Base-by-base conservation (phyloP, 805 yeast species). In the Nakazawaea pomicola region DNA sequence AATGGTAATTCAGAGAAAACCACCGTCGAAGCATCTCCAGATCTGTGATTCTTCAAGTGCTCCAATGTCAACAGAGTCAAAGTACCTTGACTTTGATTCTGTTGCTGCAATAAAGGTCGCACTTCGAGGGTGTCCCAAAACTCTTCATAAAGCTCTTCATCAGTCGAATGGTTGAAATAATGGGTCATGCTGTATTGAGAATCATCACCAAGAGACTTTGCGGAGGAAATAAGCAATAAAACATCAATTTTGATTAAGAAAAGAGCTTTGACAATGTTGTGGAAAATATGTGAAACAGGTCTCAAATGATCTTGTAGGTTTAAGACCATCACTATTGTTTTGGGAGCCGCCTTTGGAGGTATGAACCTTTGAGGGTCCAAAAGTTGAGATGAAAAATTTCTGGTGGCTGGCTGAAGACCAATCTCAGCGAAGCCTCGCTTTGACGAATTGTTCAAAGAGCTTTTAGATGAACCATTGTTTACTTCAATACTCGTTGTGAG, bases 231-330 rank as follows among this genome's bases (percentile, higher is more conserved):
- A 7, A 41, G 19, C 11, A 35, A 29, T 9, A 43, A 39, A 2
- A 62, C 42, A 20, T 57, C 56, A 17, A 61, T 57, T 24, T 51
- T 51, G 30, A 62, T 55, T 33, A 62, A 33, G 15, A 53, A 33
- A 6, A 62, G 38, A 36, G 61, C 53, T 33, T 45, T 50, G 6
- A 60, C 41, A 1, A 61, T 59, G 34, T 62, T 62, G 29, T 55
- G 54, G 11, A 60, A 40, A 5, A 59, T 41, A 5, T 50, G 28
- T 16, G 47, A 19, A 1, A 64, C 55, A 14, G 44, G 42, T 1
- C 46, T 32, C 8, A 53, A 49, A 1, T 55, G 46, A 4, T 41
- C 35, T 3, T 46, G 24, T 40, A 58, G 62, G 37, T 62, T 62
- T 10, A 60, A 17, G 2, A 60, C 41, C 3, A 62, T 47, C 7